Base-by-base conservation (phyloP, 371 early-diverging fungal genomes). In the Gilbertella persicaria region DNA sequence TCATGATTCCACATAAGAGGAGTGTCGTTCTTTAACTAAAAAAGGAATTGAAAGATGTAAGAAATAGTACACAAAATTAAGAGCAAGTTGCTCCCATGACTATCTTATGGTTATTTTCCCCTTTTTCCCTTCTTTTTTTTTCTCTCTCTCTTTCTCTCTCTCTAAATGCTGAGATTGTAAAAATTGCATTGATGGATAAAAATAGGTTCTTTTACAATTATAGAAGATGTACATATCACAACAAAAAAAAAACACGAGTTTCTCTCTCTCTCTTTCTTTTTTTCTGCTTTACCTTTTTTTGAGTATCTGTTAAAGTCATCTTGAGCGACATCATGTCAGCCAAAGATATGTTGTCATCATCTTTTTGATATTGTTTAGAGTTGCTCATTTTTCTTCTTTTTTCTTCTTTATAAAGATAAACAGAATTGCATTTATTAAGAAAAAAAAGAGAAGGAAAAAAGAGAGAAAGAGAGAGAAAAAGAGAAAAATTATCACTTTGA, bases 291-390 rank as follows among this genome's bases (percentile, higher is more conserved):
- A 33, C 33, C 33, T 33, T 33, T 13, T 33, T 33, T 13, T 33
- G 33, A 33, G 13, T 13, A 9, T 55, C 55, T 43, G 14, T 48
- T 43, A 42, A 25, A 26, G 39, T 43, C 20, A 61, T 39, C 21
- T 54, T 55, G 24, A 61, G 30, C 4, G 61, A 61, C 45, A 50
- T 45, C n/a, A 61, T 61, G 16, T 61, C 55, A 19, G 61, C 61
- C 23, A 61, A 42, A n/a, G 44, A 49, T 25, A 46, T 37, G 9
- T 51, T 40, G 46, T 61, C 55, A 19, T 60, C 60, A 10, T 53
- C 60, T 23, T 54, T 50, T n/a, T 39, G 36, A n/a, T 24, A 28
- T 30, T 46, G 5, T 12, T 49, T 38, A 5, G 36, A 2, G 20
- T 7, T 23, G 9, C 4, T 17, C 9, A 5, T 42, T 20, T 20